These are phyloP conservation scores for Sequoiadendron giganteum DNA, from an alignment of 75 land plant genomes.

Conservation along the genomic window DNA sequence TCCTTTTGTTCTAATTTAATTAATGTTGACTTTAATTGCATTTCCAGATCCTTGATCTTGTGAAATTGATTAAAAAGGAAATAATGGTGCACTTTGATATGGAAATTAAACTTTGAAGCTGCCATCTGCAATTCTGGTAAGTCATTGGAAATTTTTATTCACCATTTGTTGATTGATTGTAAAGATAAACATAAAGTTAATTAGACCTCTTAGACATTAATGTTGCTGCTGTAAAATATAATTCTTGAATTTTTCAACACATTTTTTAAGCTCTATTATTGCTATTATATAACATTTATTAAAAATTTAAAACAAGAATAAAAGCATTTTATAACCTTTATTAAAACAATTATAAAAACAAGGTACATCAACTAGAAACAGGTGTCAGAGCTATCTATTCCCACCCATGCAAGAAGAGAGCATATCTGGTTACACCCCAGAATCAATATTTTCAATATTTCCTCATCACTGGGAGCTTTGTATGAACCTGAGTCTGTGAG, in stretches of 20 bases:
- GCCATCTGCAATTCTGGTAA: neutral
- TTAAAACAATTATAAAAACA: neutral
- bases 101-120: neutral
- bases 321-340: too few relatives aligned
- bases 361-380: neutral
- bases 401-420: too few relatives aligned
- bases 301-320: too few relatives aligned
- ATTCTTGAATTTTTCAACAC: neutral
- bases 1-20: neutral
- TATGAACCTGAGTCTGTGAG: too few relatives aligned
- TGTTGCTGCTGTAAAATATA: neutral
- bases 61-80: constrained; percentile 7
- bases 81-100: neutral
- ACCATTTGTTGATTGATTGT: neutral
- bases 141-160: neutral
- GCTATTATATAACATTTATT: neutral
- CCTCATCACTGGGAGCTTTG: too few relatives aligned
- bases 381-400: neutral
- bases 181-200: neutral
- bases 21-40: neutral
- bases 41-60: constrained; percentile 9
- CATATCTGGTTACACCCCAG: too few relatives aligned
- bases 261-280: neutral
- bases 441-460: too few relatives aligned
- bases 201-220: neutral